Evolutionary conservation across 2,329 filamentous ascomycete species (phyloP).

Genomic region (Fusarium fracticaudum): DNA sequence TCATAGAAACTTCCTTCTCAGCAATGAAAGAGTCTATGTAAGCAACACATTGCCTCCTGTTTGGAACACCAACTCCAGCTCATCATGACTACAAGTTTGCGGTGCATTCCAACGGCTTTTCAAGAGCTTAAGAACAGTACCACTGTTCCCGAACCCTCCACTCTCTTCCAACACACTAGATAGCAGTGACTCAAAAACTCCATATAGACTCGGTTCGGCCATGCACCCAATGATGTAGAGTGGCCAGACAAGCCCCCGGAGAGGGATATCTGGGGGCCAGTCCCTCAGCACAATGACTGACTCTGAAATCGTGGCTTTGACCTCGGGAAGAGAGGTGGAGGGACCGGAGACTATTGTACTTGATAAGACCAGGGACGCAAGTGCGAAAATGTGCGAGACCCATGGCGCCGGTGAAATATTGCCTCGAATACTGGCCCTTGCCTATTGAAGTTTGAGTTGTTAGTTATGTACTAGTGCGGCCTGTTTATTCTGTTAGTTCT

Average conservation of each 20-base stretch:
- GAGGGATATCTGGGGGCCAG: background rate
- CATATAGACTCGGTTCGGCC: background rate
- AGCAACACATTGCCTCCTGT: background rate
- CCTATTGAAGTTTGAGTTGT: background rate
- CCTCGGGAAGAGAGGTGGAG: background rate
- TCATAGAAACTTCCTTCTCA: no score
- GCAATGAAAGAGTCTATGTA: background rate
- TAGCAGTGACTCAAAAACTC: background rate
- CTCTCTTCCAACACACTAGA: background rate
- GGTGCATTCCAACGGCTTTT: background rate
- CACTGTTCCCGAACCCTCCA: background rate
- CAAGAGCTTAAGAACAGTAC: background rate
- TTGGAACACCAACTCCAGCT: background rate
- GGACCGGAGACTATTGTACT: background rate
- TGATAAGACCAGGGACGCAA: background rate
- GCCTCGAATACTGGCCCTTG: accelerated
- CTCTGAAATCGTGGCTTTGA: background rate
- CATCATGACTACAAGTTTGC: background rate
- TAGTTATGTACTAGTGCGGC: background rate
- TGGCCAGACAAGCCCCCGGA: background rate
- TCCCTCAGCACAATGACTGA: background rate
- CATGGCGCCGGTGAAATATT: background rate
- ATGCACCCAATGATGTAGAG: background rate
- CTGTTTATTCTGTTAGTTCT: accelerated
- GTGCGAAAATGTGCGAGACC: background rate